Evolutionary conservation across 2,329 filamentous ascomycete species (phyloP).

Genomic region (Microcyclosporella mali): DNA sequence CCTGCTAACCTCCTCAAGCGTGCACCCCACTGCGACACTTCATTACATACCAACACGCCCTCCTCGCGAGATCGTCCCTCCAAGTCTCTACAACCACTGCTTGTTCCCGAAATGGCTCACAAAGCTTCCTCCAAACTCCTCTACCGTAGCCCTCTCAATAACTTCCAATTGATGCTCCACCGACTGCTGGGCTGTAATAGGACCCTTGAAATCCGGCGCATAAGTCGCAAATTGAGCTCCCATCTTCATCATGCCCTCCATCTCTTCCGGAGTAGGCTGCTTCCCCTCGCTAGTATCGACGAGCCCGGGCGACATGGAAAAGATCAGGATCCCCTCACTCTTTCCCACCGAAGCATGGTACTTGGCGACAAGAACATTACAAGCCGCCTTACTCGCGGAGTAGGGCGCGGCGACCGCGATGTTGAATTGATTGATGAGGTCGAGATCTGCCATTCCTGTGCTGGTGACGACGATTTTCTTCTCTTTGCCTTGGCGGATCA

Average conservation of each 20-base stretch:
- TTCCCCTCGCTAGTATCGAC: conserved; percentile 23
- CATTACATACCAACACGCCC: too few species aligned
- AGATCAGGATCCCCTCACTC: conserved; percentile 24
- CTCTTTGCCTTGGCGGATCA: conserved; percentile 18
- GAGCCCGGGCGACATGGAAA: conserved; percentile 24
- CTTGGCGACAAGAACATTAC: conserved; percentile 25
- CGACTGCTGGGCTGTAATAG: conserved; percentile 22
- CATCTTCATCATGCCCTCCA: conserved; percentile 25
- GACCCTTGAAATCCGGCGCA: conserved; percentile 27
- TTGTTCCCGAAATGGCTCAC: conserved; percentile 51
- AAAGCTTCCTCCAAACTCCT: conserved; percentile 45
- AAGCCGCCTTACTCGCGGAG: conserved; percentile 24
- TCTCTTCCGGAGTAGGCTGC: conserved; percentile 18
- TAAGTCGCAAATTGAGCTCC: conserved; percentile 31
- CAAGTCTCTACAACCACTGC: conserved; percentile 20
- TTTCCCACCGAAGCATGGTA: conserved; percentile 23
- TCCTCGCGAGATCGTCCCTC: background rate
- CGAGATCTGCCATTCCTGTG: conserved; percentile 26
- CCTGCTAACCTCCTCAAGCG: too few species aligned
- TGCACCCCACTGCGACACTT: too few species aligned
- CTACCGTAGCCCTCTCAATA: conserved; percentile 38
- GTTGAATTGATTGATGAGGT: conserved; percentile 18
- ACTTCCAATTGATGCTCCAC: conserved; percentile 29
- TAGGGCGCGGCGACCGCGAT: conserved; percentile 20
- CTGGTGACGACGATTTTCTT: conserved; percentile 28